Base-by-base conservation (phyloP, 306 rosid genomes). In the Vigna trinervia region DNA sequence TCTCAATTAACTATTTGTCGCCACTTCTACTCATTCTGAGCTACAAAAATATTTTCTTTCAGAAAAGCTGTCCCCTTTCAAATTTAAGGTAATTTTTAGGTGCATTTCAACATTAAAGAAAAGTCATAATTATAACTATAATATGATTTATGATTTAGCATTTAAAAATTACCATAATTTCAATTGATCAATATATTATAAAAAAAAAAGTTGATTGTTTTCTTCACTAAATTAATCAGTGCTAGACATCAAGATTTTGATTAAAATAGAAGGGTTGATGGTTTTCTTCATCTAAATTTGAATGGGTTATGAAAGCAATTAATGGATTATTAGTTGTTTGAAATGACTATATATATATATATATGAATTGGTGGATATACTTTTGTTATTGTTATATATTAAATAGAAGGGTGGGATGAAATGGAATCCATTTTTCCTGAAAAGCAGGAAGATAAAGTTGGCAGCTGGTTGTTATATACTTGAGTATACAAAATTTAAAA, bases 391-490 rank as follows among this genome's bases (percentile, higher is more conserved):
- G 8, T 36, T 84, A 59, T 20, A 64, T 77, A 59, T 82, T 46
- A 85, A 71, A 70, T 78, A 52, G 20, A 71, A 82, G 80, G 54
- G 76, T n/a, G 71, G 52, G 73, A 53, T 80, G 84, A 87, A 88
- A 82, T 85, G 87, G 85, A 82, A 82, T 87, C 89, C 60, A 77
- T 50, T 81, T 70, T 19, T 82, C 84, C 89, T 88, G 79, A 88
- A 87, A 91, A 88, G 91, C 79, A 85, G 88, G 86, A 78, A 82
- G 81, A 74, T 71, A 88, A 90, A 87, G 93, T 71, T 61, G 68
- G 63, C 77, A 76, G 69, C 68, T 71, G 73, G 60, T 48, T 79
- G 76, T 79, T 50, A 47, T 75, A 70, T 64, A 28, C 67, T 57
- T 69, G 52, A 54, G 47, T 34, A 69, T 74, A 48, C 12, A 57